Evolutionary conservation across 2,329 filamentous ascomycete genomes (phyloP), one percentile per base, ranked within the genome.

Genomic region (Beauveria sp.): DNA sequence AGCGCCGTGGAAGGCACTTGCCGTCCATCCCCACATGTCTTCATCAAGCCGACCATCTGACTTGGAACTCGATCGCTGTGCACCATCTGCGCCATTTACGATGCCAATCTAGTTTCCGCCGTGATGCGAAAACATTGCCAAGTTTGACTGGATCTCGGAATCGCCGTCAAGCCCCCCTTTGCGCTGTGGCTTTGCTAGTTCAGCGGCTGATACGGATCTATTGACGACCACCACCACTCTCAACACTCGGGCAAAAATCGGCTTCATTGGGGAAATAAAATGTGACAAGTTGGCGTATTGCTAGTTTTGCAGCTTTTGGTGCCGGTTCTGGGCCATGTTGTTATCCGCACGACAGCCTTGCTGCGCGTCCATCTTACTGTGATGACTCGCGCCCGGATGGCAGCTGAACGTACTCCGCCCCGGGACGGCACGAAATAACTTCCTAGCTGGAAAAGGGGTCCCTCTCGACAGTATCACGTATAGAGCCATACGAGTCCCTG

Each of bases 131-230:
- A n/a, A 26, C 28, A 3, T 7, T n/a, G 8, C 20, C 10, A 50
- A 7, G 5, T 24, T 24, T 28, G 16, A 10, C 9, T 24, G 42
- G 18, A 22, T 10, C 20, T 18, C 3, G 28, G 28, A 58, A 42
- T 58, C 6, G 22, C 46, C 45, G 22, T 28, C 16, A 38, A 9
- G 16, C 26, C n/a, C 54, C 57, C 26, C 9, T 24, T 28, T 18
- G 34, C 24, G 38, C 38, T 18, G 46, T 51, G 48, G 48, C 40
- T 53, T 52, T 60, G 57, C 57, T 60, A 60, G 57, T 43, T 52
- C 48, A 45, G 34, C 48, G 5, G 38, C 57, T 60, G 57, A 22
- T 22, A 43, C 38, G 28, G 48, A 20, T 50, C 16, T 18, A 24
- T 34, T 40, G 22, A 60, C 43, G 16, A 31, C n/a, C n/a, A n/a